These are phyloP conservation scores for Amphirosellinia nigrospora DNA, from an alignment of 495 filamentous ascomycete species.

Conservation along the genomic window DNA sequence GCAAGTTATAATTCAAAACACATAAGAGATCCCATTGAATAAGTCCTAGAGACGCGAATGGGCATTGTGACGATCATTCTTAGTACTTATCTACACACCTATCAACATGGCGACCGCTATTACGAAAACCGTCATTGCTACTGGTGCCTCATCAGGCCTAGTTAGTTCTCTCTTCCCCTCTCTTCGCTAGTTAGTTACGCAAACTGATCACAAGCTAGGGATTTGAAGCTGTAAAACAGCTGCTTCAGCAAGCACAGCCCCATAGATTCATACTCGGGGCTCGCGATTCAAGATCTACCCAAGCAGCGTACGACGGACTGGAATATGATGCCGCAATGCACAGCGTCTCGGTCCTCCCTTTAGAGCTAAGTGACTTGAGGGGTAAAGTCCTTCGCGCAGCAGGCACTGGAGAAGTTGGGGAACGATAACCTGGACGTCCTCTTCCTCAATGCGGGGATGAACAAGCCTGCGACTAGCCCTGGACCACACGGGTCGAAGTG, in stretches of 20 bases:
- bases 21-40: neutral
- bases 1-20: neutral
- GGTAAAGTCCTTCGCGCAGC: conserved; percentile 4
- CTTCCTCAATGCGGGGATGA: neutral
- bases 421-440: neutral
- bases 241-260: neutral
- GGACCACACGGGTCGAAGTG: neutral
- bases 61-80: neutral
- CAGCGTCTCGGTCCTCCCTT: neutral
- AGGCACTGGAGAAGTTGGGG: neutral
- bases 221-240: neutral
- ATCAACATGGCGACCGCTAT: neutral
- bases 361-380: neutral
- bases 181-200: neutral
- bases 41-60: neutral
- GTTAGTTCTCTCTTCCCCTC: neutral
- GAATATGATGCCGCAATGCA: neutral
- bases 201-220: neutral
- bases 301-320: neutral
- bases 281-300: neutral
- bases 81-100: neutral
- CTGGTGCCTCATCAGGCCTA: conserved; percentile 1
- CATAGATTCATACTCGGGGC: neutral
- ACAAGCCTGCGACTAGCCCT: neutral
- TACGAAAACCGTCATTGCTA: neutral